Conservation (phyloP, 768 basidiomycete species). For the Amylocystis lapponica region DNA sequence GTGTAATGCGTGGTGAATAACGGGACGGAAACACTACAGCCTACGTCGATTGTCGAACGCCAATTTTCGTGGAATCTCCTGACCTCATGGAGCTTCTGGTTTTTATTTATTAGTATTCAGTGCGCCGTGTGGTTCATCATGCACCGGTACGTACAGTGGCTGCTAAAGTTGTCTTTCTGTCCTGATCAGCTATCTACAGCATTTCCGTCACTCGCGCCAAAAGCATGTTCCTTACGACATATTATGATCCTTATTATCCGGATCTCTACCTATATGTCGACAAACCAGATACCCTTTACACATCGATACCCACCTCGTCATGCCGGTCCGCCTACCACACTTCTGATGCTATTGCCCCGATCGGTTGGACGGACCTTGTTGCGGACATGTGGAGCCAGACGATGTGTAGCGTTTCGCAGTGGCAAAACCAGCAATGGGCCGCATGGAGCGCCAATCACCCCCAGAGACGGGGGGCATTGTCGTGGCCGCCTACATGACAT, state of each 20-base stretch:
- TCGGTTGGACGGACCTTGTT: conserved; percentile 35
- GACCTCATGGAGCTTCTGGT: conserved; percentile 17
- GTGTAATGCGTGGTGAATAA: too few species aligned
- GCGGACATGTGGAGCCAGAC: conserved; percentile 35
- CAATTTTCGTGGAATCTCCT: conserved; percentile 16
- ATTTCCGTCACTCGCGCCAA: conserved; percentile 41
- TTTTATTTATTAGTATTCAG: conserved; percentile 38
- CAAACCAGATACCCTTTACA: conserved; percentile 36
- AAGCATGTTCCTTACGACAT: conserved; percentile 63
- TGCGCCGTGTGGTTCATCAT: conserved; percentile 41
- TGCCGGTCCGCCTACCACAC: conserved; percentile 33
- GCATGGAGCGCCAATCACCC: too few species aligned
- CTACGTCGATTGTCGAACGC: conserved; percentile 10
- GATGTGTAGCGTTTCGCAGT: conserved; percentile 28
- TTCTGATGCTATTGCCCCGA: conserved; percentile 32
- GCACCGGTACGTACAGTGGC: conserved; percentile 44
- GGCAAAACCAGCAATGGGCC: too few species aligned
- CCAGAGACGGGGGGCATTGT: too few species aligned
- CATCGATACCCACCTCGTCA: conserved; percentile 30
- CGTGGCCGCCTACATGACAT: too few species aligned
- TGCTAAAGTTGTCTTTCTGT: background rate
- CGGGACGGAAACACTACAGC: too few species aligned
- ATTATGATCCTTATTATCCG: conserved; percentile 74
- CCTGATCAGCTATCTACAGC: conserved; percentile 27
- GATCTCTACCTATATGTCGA: conserved; percentile 51